Conservation (phyloP, 225 moss, liverwort and hornwort genomes). For the Takakia lepidozioides region DNA sequence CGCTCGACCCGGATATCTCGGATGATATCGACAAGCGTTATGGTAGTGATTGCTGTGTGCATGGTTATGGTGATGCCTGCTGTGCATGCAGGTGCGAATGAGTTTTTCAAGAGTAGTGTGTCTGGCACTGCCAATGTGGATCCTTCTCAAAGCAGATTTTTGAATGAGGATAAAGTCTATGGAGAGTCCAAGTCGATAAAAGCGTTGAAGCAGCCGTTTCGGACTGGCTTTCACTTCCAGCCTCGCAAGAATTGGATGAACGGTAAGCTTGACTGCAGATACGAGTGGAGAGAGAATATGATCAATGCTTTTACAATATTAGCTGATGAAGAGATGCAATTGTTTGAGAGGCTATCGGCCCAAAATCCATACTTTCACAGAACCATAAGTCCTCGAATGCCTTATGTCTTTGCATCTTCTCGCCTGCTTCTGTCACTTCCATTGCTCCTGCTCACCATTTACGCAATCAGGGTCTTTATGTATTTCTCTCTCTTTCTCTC, state of each 20-base stretch:
- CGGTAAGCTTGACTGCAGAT: constrained; percentile 7
- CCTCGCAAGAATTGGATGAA: constrained; percentile 36
- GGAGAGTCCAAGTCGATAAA: too few species aligned
- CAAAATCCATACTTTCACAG: not conserved
- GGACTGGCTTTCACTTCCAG: constrained; percentile 34
- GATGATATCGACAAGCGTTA: too few species aligned
- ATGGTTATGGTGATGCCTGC: too few species aligned
- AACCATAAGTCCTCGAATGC: not conserved
- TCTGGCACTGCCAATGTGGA: too few species aligned
- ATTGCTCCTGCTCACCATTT: too few species aligned
- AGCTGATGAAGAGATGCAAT: not conserved
- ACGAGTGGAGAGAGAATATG: not conserved
- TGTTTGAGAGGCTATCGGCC: not conserved
- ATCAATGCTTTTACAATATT: not conserved
- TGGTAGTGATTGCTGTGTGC: too few species aligned
- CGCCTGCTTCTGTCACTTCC: not conserved
- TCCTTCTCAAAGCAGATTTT: too few species aligned
- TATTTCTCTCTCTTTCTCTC: constrained; percentile 6
- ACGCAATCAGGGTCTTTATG: too few species aligned
- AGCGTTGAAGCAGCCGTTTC: constrained; percentile 18
- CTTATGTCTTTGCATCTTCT: not conserved
- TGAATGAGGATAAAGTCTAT: too few species aligned
- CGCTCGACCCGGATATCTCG: too few species aligned
- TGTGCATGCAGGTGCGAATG: too few species aligned
- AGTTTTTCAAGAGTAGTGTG: too few species aligned